Conservation (phyloP, 2,329 filamentous ascomycete species). For the Neofusicoccum umdonicola region DNA sequence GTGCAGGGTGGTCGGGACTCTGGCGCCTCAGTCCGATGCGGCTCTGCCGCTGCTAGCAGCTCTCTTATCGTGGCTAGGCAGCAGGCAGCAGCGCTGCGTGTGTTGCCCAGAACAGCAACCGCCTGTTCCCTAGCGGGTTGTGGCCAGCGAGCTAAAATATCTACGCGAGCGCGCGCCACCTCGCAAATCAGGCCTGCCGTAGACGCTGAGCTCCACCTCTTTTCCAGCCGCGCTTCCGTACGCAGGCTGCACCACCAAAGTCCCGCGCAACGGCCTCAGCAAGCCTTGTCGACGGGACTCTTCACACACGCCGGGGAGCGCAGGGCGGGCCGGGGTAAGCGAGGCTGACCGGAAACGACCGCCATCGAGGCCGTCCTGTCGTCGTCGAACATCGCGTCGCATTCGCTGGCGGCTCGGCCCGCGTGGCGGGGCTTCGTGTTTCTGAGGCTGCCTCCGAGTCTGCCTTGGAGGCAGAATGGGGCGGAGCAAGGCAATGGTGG, state of each 20-base stretch:
- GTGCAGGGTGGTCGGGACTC: not conserved
- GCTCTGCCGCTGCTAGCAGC: not conserved
- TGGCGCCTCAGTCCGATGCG: not conserved
- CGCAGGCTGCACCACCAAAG: not conserved
- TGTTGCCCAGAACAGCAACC: not conserved
- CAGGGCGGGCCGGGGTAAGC: not conserved
- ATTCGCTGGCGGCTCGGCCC: not conserved
- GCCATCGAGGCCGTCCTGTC: not conserved
- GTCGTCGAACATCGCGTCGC: not conserved
- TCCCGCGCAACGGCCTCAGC: not conserved
- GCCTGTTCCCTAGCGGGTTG: not conserved
- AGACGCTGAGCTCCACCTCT: not conserved
- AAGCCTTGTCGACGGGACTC: not conserved
- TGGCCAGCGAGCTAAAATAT: not conserved
- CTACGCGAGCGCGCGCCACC: not conserved
- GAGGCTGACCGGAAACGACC: not conserved
- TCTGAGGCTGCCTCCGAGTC: not conserved
- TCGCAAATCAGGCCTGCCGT: not conserved
- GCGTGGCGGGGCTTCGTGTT: not conserved
- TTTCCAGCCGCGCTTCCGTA: not conserved
- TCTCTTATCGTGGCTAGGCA: conserved; percentile 2
- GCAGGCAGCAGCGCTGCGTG: not conserved
- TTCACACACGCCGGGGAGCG: not conserved
- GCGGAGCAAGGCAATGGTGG: conserved; percentile 1
- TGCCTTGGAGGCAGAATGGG: not conserved